phyloP scores from a whole-genome alignment of 1,139 yeast genomes.

The Yamadazyma trypodendri region DNA sequence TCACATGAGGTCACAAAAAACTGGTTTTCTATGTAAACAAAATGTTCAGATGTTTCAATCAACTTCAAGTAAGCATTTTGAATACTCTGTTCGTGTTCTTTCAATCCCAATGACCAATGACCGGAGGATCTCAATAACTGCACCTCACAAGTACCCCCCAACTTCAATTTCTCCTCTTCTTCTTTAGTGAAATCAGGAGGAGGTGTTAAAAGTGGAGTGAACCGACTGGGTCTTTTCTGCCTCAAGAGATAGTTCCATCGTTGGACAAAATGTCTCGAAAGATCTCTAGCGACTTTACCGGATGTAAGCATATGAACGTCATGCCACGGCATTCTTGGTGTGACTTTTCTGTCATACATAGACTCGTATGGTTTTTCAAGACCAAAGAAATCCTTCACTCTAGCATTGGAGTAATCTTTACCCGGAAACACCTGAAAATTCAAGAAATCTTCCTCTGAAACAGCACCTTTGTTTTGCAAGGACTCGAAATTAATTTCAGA shows the following conservation, averaged over 20 bases:
- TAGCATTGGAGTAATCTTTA: conserved; percentile 94
- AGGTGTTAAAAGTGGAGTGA: conserved; percentile 88
- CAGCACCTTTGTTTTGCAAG: conserved; percentile 23
- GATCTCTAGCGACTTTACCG: conserved; percentile 94
- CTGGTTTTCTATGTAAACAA: conserved; percentile 91
- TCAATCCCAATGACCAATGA: conserved; percentile 87
- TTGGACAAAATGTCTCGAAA: conserved; percentile 92
- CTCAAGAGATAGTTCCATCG: conserved; percentile 94
- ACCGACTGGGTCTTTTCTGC: conserved; percentile 91
- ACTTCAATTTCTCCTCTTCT: conserved; percentile 61
- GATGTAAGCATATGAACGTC: conserved; percentile 95
- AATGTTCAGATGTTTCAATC: conserved; percentile 90
- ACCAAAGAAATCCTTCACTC: conserved; percentile 81
- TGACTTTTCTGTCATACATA: conserved; percentile 78
- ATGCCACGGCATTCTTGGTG: conserved; percentile 99
- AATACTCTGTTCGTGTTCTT: conserved; percentile 83
- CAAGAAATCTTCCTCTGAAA: conserved; percentile 32
- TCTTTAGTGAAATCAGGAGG: conserved; percentile 82
- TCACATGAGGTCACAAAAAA: conserved; percentile 87
- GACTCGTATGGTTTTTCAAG: conserved; percentile 87
- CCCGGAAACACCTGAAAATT: conserved; percentile 87
- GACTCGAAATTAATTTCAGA: conserved; percentile 40
- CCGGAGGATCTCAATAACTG: conserved; percentile 89
- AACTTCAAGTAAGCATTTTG: conserved; percentile 89
- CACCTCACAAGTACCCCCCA: conserved; percentile 87